Base-by-base conservation (phyloP, 1,139 yeast genomes). In the Suhomyces ambrosiae region DNA sequence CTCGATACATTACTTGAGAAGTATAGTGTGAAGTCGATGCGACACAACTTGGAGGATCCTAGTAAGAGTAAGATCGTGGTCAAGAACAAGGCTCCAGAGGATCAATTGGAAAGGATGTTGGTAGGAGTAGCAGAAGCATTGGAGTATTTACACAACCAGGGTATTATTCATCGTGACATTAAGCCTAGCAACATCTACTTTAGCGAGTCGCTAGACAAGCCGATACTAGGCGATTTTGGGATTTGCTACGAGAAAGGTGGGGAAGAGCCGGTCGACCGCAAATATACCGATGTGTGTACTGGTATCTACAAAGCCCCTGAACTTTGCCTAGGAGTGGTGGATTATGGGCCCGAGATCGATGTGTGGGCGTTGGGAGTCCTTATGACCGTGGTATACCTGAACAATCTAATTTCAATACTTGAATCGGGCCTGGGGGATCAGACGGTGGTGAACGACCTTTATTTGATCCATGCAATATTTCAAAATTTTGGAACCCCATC, bases 221-320 rank as follows among this genome's bases (percentile, higher is more conserved):
- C 74, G 1, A 67, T 79, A 1, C 56, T 85, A 8, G 80, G 86
- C 9, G 97, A 92, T 57, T 85, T 90, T 58, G 96, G 97, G 6
- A 82, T 87, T 23, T 74, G 90, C 18, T 87, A 66, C 38, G 58
- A 63, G 26, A 51, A 50, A n/a, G 41, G 56, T 32, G 62, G 68
- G 0, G 64, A 66, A 23, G 95, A 86, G 51, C 65, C 69, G 0
- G 50, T 60, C 0, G 48, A 58, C 7, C 44, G 55, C 8, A 85
- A 84, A 50, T 71, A 79, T 37, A 75, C 81, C 7, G 96, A 89
- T 53, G 82, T 92, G 3, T 76, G 87, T 18, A 85, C 96, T 0
- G 81, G 86, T 0, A 74, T 76, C 30, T 92, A 82, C 62, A 84
- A 88, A 49, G 86, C 97, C 0, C 95, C 97, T 0, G 97, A 92